A percentile compares a stretch with the other conserved stretches of the same genome.
Conservation (phyloP, 208 protist species). For the Spongospora subterranea region DNA sequence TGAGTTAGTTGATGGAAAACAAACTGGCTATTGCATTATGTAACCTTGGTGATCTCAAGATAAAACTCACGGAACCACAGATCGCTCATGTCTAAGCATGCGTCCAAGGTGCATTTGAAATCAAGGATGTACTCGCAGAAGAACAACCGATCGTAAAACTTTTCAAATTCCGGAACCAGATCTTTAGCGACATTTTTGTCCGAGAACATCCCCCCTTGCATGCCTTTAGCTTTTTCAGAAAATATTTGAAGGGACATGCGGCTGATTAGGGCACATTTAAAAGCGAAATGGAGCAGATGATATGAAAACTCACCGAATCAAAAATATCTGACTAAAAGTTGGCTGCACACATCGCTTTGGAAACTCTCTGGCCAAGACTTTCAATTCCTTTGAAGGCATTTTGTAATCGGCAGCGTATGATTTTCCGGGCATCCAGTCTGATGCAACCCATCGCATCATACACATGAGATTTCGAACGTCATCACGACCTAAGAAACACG, state of each 20-base stretch:
- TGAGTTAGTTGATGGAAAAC: background rate
- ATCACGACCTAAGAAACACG: background rate
- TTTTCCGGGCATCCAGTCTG: conserved; percentile 2
- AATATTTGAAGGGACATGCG: conserved; percentile 51
- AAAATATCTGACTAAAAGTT: conserved; percentile 56
- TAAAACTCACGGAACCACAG: conserved; percentile 65
- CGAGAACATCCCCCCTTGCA: conserved; percentile 57
- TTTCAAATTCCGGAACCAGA: conserved; percentile 47
- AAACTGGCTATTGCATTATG: background rate
- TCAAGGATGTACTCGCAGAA: conserved; percentile 60
- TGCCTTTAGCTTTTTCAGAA: conserved; percentile 44
- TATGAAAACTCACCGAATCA: conserved; percentile 50
- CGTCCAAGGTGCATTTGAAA: conserved; percentile 56
- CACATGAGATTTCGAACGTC: conserved; percentile 37
- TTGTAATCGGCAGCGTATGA: conserved; percentile 39
- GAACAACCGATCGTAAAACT: conserved; percentile 55
- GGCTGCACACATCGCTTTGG: conserved; percentile 52
- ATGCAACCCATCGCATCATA: conserved; percentile 49
- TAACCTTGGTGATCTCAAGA: conserved; percentile 63
- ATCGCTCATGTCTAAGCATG: conserved; percentile 57
- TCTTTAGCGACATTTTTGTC: conserved; percentile 59
- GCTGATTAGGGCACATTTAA: background rate
- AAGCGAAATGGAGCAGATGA: background rate
- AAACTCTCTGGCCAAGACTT: conserved; percentile 21
- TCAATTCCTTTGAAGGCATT: conserved; percentile 45